These are phyloP conservation scores for Trichoderma gamsii DNA, from an alignment of 495 filamentous ascomycete species.

Conservation along the genomic window DNA sequence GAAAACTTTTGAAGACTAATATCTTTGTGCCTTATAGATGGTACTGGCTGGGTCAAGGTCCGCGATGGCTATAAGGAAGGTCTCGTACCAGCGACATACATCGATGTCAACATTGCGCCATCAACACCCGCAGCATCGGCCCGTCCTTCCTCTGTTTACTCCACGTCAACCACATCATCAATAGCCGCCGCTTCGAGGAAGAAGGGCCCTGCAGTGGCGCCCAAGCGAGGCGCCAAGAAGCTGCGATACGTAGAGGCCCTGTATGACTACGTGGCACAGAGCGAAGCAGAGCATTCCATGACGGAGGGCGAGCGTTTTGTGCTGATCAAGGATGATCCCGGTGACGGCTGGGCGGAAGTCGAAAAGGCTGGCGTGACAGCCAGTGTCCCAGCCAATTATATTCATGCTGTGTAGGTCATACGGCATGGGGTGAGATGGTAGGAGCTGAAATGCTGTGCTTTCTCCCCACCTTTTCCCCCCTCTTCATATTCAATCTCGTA, in stretches of 20 bases:
- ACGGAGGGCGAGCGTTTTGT: slow-evolving; percentile 86
- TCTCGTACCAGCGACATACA: slow-evolving; percentile 78
- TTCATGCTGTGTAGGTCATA: slow-evolving; percentile 58
- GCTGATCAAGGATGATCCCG: slow-evolving; percentile 71
- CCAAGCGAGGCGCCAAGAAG: slow-evolving; percentile 87
- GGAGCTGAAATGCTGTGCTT: background rate
- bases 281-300: slow-evolving; percentile 85
- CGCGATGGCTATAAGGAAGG: slow-evolving; percentile 63
- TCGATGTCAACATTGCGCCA: slow-evolving; percentile 50
- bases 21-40: slow-evolving; percentile 49
- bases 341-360: slow-evolving; percentile 96
- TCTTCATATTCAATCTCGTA: too few species aligned
- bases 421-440: background rate
- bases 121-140: slow-evolving; percentile 48
- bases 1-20: background rate
- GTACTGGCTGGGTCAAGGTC: slow-evolving; percentile 85
- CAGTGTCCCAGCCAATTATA: slow-evolving; percentile 90
- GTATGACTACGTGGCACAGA: slow-evolving; percentile 85
- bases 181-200: slow-evolving; percentile 53
- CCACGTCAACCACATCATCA: slow-evolving; percentile 62
- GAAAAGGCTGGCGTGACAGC: slow-evolving; percentile 84
- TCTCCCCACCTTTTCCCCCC: background rate
- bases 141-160: slow-evolving; percentile 63
- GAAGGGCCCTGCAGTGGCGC: slow-evolving; percentile 88
- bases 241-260: slow-evolving; percentile 89